phyloP scores from a whole-genome alignment of 352 stramenopile species.

The Phytopythium montanum region DNA sequence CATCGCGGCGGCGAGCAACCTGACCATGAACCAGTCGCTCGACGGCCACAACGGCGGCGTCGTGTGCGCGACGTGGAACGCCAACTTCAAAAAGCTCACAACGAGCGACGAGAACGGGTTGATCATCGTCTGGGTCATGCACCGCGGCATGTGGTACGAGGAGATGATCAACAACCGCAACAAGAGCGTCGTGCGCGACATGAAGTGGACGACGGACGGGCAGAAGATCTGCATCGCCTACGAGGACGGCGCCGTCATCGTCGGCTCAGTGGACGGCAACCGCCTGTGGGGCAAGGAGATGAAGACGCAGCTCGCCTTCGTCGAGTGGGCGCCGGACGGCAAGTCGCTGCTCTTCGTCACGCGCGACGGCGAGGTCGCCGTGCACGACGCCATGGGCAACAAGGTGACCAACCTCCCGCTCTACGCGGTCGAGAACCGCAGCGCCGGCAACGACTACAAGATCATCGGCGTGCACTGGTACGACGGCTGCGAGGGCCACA shows the following conservation, averaged over 20 bases:
- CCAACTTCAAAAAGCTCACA: constrained; percentile 93
- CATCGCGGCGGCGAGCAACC: constrained; percentile 86
- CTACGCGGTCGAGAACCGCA: constrained; percentile 60
- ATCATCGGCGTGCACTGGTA: constrained; percentile 86
- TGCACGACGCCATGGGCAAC: constrained; percentile 87
- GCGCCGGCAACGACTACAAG: constrained; percentile 50
- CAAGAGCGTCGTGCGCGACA: constrained; percentile 91
- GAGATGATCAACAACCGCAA: constrained; percentile 98
- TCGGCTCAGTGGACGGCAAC: constrained; percentile 93
- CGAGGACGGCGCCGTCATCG: constrained; percentile 93
- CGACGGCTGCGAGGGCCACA: constrained; percentile 85
- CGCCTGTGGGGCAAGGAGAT: constrained; percentile 94
- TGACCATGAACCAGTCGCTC: constrained; percentile 95
- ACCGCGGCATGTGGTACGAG: constrained; percentile 93
- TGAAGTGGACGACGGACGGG: constrained; percentile 94
- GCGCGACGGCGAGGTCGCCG: constrained; percentile 75
- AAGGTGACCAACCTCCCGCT: constrained; percentile 79
- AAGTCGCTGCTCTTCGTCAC: constrained; percentile 89
- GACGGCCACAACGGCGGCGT: constrained; percentile 91
- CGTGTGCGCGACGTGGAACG: constrained; percentile 93
- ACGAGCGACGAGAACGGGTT: constrained; percentile 93
- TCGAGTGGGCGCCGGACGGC: constrained; percentile 93
- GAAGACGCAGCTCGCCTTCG: constrained; percentile 86
- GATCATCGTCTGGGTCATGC: constrained; percentile 96
- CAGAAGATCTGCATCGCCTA: constrained; percentile 96